These are phyloP conservation scores for Pyrus pyrifolia DNA, from an alignment of 306 rosid genomes.

Conservation along the genomic window DNA sequence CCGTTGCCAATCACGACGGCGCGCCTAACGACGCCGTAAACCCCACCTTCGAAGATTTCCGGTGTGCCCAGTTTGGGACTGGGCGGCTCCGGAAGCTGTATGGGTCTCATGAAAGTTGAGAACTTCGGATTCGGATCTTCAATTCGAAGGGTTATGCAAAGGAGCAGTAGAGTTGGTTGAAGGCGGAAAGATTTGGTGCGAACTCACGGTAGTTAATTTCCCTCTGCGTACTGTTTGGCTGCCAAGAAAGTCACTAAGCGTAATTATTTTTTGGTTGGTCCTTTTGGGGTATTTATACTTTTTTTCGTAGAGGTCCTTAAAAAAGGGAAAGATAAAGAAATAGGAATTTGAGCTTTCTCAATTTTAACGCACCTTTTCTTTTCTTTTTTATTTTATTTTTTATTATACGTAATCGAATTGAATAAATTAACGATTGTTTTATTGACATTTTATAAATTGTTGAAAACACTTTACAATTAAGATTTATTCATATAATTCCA, in stretches of 20 bases:
- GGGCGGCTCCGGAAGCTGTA: conserved; percentile 74
- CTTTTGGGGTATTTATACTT: neutral
- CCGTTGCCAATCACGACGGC: conserved; percentile 89
- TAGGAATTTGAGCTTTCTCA: too few species aligned
- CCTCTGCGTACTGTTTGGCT: neutral
- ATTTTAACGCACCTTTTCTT: too few species aligned
- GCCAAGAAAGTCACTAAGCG: neutral
- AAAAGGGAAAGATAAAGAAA: too few species aligned
- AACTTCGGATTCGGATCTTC: neutral
- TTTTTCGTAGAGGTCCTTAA: too few species aligned
- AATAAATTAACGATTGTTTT: too few species aligned
- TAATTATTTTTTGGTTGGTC: neutral
- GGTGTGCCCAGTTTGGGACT: conserved; percentile 56
- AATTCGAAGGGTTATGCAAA: neutral
- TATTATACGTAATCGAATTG: too few species aligned
- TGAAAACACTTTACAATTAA: too few species aligned
- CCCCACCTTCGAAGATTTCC: conserved; percentile 85
- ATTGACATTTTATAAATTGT: too few species aligned
- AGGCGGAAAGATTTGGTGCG: neutral
- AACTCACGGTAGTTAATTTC: conserved; percentile 13
- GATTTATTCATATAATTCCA: too few species aligned
- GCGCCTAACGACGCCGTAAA: conserved; percentile 65
- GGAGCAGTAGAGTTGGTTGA: neutral
- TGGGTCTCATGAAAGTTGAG: conserved; percentile 48
- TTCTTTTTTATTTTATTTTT: too few species aligned